phyloP scores from a whole-genome alignment of 192 early-diverging fungal species.

The Lunasporangiospora selenospora region DNA sequence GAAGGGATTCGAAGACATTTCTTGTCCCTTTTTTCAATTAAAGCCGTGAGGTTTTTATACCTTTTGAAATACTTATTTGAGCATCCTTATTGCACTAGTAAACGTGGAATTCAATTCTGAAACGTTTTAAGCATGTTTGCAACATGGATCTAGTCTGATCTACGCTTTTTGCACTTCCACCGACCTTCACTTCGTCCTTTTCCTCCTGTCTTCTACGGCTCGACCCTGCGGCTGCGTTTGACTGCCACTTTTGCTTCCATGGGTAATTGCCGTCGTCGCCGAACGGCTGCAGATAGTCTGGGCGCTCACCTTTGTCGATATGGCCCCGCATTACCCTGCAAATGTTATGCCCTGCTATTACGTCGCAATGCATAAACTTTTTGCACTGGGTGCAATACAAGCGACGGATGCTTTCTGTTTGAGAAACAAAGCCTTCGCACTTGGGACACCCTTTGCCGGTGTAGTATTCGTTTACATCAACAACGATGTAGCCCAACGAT shows the following conservation, averaged over 20 bases:
- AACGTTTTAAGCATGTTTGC: too few relatives aligned
- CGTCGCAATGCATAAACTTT: slow-evolving; percentile 3
- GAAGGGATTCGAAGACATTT: too few relatives aligned
- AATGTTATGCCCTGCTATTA: slow-evolving; percentile 3
- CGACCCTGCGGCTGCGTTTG: too few relatives aligned
- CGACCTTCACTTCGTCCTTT: too few relatives aligned
- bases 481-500: slow-evolving; percentile 7
- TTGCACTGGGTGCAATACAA: slow-evolving; percentile 5
- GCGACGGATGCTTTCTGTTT: slow-evolving; percentile 1
- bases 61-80: too few relatives aligned
- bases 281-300: slow-evolving; percentile 3
- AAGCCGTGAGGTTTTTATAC: too few relatives aligned
- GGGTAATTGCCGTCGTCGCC: slow-evolving; percentile 4
- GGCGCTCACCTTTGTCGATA: slow-evolving; percentile 4
- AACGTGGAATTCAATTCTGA: too few relatives aligned
- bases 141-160: too few relatives aligned
- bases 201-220: too few relatives aligned
- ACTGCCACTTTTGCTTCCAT: slow-evolving; percentile 3
- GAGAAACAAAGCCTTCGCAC: slow-evolving; percentile 5
- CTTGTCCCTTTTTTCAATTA: too few relatives aligned
- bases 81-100: too few relatives aligned
- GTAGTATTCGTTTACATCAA: slow-evolving; percentile 2
- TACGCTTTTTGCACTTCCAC: too few relatives aligned
- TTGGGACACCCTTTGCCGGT: background rate
- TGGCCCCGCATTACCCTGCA: background rate